Evolutionary conservation across 225 moss, liverwort and hornwort species (phyloP).

Genomic region (Anthoceros angustus): DNA sequence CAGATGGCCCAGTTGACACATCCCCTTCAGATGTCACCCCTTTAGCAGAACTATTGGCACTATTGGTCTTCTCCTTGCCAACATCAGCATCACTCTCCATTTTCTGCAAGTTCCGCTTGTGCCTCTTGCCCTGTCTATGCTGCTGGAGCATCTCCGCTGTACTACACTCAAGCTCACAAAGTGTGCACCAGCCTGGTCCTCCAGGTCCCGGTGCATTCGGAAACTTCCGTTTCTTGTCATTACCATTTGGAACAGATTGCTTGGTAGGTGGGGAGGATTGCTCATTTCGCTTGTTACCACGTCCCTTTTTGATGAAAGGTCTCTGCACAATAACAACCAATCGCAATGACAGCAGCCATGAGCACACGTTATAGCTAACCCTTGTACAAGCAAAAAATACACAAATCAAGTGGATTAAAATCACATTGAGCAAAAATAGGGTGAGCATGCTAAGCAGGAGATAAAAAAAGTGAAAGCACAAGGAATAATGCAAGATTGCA

Average conservation of each 20-base stretch:
- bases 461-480: too few relatives aligned
- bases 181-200: conserved; percentile 3
- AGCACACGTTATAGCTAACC: too few relatives aligned
- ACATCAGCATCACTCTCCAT: background rate
- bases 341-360: too few relatives aligned
- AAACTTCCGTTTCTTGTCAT: background rate
- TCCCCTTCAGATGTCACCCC: conserved; percentile 1
- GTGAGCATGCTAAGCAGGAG: too few relatives aligned
- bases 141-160: background rate
- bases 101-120: background rate
- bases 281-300: background rate
- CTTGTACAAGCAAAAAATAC: too few relatives aligned
- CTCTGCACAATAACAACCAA: too few relatives aligned
- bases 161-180: conserved; percentile 3
- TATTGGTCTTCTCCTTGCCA: background rate
- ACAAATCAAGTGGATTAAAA: too few relatives aligned
- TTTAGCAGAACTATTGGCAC: background rate
- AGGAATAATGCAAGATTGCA: too few relatives aligned
- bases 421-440: too few relatives aligned
- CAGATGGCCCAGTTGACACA: background rate
- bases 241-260: background rate
- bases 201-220: background rate
- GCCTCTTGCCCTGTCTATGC: conserved; percentile 3
- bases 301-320: background rate
- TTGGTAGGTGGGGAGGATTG: background rate